Percentiles rank a stretch among this genome's conserved stretches.
Conservation (phyloP, 1,284 basidiomycete genomes). For the Melanopsichium pennsylvanicum region DNA sequence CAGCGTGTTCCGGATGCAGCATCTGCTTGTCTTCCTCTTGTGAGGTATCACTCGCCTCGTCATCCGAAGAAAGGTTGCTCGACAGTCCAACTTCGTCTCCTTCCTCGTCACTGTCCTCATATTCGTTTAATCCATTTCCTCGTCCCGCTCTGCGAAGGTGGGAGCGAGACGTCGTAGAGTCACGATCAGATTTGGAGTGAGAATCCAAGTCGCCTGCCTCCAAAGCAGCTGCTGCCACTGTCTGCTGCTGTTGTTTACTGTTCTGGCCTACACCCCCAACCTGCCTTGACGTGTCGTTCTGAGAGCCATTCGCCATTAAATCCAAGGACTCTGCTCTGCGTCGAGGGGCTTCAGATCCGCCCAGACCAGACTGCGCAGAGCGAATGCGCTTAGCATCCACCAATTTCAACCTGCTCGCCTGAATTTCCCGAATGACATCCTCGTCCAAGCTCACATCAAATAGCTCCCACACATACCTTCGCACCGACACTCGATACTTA, state of each 20-base stretch:
- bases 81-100: slow-evolving; percentile 30
- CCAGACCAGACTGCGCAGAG: neutral
- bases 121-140: neutral
- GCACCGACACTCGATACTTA: slow-evolving; percentile 79
- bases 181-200: slow-evolving; percentile 21
- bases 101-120: slow-evolving; percentile 12
- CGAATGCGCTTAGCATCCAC: slow-evolving; percentile 27
- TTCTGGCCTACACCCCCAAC: neutral
- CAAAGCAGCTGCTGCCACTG: slow-evolving; percentile 1
- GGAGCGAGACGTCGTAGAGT: neutral
- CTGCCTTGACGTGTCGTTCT: neutral
- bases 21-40: slow-evolving; percentile 19
- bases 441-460: slow-evolving; percentile 72
- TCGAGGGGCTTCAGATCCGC: neutral
- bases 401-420: slow-evolving; percentile 21
- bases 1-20: slow-evolving; percentile 10
- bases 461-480: slow-evolving; percentile 88
- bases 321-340: slow-evolving; percentile 8
- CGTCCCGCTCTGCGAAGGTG: neutral
- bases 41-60: slow-evolving; percentile 40
- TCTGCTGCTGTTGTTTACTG: neutral
- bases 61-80: slow-evolving; percentile 39
- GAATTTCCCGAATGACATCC: slow-evolving; percentile 21
- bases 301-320: neutral
- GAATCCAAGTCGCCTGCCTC: slow-evolving; percentile 6